These are phyloP conservation scores for Cryptomeria japonica DNA, from an alignment of 75 land plant species.

Conservation along the genomic window DNA sequence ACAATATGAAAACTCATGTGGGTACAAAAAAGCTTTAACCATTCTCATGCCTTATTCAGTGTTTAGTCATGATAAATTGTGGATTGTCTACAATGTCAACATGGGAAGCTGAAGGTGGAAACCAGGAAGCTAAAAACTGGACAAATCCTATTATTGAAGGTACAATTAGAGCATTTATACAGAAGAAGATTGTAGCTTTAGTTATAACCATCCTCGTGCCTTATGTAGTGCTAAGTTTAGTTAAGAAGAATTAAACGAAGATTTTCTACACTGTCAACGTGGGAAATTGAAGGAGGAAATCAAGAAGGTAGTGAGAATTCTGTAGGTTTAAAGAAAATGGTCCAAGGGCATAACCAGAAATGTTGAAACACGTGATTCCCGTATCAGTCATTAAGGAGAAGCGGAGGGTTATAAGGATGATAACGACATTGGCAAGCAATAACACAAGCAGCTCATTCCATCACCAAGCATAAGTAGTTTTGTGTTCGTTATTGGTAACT, in stretches of 20 bases:
- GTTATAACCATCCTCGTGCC: neutral
- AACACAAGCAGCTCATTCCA: neutral
- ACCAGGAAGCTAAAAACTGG: neutral
- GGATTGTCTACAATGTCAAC: too few species aligned
- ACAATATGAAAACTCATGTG: too few species aligned
- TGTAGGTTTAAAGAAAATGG: neutral
- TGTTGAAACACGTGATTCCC: neutral
- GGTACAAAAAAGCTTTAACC: too few species aligned
- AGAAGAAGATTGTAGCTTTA: too few species aligned
- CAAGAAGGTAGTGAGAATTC: neutral
- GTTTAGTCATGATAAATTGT: too few species aligned
- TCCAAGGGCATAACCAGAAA: neutral
- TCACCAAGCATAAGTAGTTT: neutral
- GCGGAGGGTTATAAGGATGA: neutral
- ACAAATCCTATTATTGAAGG: too few species aligned
- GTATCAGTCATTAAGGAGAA: neutral
- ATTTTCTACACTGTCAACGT: neutral
- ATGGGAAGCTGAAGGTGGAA: neutral
- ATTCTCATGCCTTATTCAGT: too few species aligned
- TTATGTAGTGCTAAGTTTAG: neutral
- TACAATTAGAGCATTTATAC: too few species aligned
- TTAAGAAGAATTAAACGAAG: neutral
- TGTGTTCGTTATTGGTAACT: neutral
- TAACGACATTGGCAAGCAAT: neutral
- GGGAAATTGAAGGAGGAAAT: neutral